Evolutionary conservation across 2,329 filamentous ascomycete genomes (phyloP), one percentile per base, ranked within the genome.

Genomic region (Tympanopsis confertula): DNA sequence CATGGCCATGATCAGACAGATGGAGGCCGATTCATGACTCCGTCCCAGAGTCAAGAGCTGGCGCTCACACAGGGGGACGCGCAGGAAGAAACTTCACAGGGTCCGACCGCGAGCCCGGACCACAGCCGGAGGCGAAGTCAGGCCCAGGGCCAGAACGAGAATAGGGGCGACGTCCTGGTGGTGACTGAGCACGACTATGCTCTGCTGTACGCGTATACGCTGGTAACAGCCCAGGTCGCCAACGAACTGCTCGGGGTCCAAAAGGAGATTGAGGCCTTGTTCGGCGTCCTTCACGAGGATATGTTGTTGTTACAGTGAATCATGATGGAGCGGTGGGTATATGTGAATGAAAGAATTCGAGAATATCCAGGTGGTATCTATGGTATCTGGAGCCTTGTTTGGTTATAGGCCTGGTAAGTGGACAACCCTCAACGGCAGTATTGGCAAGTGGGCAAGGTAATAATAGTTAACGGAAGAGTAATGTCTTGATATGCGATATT

Each of bases 141-240:
- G 44, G 19, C 43, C 12, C 45, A 44, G 5, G 43, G 44, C 4
- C 45, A 44, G 39, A 42, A 36, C 13, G 47, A 42, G 20, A 45
- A 47, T 15, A 52, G 50, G 5, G 43, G 49, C 12, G 45, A 54
- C 22, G 50, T 55, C 30, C 47, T 65, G 13, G 50, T 56, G 13
- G 67, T 78, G 1, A 78, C 77, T 44, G 83, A 88, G 54, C 74
- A 76, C 44, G 91, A 98, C 53, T 96, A 91, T 55, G 87, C 89
- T 44, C 63, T 96, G 46, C 61, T 96, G 33, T 98, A 96, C 61
- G 88, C 89, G 15, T 98, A 94, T 61, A 86, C 74, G 3, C 61
- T 83, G 33, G 75, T 82, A 35, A 81, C 78, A 5, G 69, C 74
- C 32, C 76, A 81, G 55, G 69, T 83, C 17, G 74, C 75, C 2